phyloP scores from a whole-genome alignment of 768 basidiomycete genomes.

The Atractiella rhizophila region DNA sequence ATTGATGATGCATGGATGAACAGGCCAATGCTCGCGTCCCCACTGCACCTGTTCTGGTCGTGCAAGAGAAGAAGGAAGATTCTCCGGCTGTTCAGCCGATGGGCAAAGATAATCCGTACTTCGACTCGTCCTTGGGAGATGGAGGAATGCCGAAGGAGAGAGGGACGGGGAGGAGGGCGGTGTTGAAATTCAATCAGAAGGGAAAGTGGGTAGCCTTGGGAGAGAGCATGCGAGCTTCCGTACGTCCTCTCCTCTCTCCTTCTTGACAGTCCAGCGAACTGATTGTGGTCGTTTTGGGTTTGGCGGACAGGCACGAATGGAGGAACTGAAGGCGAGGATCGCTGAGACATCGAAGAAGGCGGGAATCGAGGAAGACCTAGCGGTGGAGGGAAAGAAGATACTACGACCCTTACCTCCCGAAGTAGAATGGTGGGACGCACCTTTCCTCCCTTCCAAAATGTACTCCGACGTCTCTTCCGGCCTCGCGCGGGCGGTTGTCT shows the following conservation, averaged over 20 bases:
- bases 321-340: conserved; percentile 74
- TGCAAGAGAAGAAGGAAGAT: conserved; percentile 12
- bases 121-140: conserved; percentile 21
- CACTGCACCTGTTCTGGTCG: conserved; percentile 29
- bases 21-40: conserved; percentile 51
- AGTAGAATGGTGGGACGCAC: conserved; percentile 92
- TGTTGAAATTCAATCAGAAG: conserved; percentile 67
- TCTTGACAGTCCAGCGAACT: no score
- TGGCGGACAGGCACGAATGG: conserved; percentile 44
- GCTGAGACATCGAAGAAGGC: conserved; percentile 80
- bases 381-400: conserved; percentile 48
- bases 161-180: conserved; percentile 27
- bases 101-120: conserved; percentile 18
- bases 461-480: conserved; percentile 36
- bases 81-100: conserved; percentile 3
- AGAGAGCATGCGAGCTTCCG: conserved; percentile 26
- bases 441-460: conserved; percentile 48
- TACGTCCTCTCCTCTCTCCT: no score
- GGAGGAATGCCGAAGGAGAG: conserved; percentile 38
- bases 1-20: not conserved
- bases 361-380: conserved; percentile 73
- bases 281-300: no score
- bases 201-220: conserved; percentile 43
- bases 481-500: conserved; percentile 29
- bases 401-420: conserved; percentile 70